Percentiles rank a stretch among this genome's conserved stretches.
These are phyloP conservation scores for Adansonia madagascariensis DNA, from an alignment of 441 rosid genomes.

Conservation along the genomic window DNA sequence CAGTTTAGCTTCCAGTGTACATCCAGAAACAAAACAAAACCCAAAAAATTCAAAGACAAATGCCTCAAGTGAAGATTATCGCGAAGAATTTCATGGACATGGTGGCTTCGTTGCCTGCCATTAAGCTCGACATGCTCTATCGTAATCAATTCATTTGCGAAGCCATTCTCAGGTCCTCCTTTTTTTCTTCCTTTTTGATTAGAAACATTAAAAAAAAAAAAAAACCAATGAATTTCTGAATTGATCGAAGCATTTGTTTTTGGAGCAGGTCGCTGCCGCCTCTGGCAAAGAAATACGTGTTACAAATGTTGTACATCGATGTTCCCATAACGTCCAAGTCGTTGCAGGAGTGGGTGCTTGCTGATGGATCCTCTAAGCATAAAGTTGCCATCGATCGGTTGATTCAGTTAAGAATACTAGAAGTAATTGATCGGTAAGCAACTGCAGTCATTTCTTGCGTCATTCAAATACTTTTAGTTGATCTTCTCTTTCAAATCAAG, in stretches of 20 bases:
- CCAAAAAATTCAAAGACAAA: slow-evolving; percentile 1
- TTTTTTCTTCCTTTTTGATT: background rate
- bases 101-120: slow-evolving; percentile 88
- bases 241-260: slow-evolving; percentile 21
- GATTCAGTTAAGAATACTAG: slow-evolving; percentile 74
- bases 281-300: slow-evolving; percentile 86
- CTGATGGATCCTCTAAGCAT: slow-evolving; percentile 79
- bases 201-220: too few species aligned
- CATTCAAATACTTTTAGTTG: background rate
- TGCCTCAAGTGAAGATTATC: slow-evolving; percentile 69
- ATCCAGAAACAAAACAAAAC: background rate
- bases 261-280: slow-evolving; percentile 84
- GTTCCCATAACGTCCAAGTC: slow-evolving; percentile 55
- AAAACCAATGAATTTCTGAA: background rate
- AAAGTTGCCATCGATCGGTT: slow-evolving; percentile 75
- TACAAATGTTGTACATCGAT: slow-evolving; percentile 67
- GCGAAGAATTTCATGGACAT: slow-evolving; percentile 97
- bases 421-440: slow-evolving; percentile 60
- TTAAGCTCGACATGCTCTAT: slow-evolving; percentile 82
- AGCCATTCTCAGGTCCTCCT: slow-evolving; percentile 81
- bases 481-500: background rate
- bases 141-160: slow-evolving; percentile 87
- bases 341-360: slow-evolving; percentile 79
- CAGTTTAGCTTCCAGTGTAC: background rate
- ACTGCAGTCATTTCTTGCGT: background rate